Evolutionary conservation across 2,329 filamentous ascomycete species (phyloP).

Genomic region (Laburnicola sp.): DNA sequence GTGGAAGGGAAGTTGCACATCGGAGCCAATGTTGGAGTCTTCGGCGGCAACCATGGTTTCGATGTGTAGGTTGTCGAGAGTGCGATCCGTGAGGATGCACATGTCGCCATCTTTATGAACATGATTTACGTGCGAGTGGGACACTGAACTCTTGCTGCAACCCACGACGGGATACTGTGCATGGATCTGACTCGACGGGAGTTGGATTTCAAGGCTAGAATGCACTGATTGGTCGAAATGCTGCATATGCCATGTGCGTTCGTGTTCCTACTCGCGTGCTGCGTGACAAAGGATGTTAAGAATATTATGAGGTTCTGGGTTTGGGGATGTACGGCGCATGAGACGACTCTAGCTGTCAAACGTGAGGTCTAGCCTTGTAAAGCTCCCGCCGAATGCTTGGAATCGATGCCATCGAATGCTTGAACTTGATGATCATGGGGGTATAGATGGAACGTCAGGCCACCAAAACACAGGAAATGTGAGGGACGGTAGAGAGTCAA

Average conservation of each 20-base stretch:
- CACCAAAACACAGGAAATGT: no score
- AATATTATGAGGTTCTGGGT: conserved; percentile 1
- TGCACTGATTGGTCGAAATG: background rate
- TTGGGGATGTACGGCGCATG: background rate
- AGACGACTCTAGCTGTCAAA: no score
- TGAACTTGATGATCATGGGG: no score
- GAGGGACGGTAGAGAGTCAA: no score
- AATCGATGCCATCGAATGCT: no score
- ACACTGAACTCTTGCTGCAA: background rate
- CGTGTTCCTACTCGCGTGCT: no score
- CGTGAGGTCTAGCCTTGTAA: no score
- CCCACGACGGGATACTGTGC: background rate
- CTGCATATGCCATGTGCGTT: background rate
- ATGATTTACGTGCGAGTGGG: background rate
- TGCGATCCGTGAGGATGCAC: background rate
- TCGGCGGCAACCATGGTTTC: conserved; percentile 3
- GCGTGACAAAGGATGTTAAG: background rate
- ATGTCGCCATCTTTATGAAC: conserved; percentile 1
- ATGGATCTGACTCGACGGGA: background rate
- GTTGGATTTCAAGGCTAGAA: background rate
- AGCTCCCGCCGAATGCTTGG: no score
- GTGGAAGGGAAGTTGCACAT: conserved; percentile 9
- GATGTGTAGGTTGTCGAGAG: background rate
- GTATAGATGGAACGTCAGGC: no score
- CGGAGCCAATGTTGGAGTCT: conserved; percentile 12